Percentiles rank a stretch among this genome's conserved stretches.
phyloP scores from a whole-genome alignment of 441 rosid species.

The Geranium incanum region DNA sequence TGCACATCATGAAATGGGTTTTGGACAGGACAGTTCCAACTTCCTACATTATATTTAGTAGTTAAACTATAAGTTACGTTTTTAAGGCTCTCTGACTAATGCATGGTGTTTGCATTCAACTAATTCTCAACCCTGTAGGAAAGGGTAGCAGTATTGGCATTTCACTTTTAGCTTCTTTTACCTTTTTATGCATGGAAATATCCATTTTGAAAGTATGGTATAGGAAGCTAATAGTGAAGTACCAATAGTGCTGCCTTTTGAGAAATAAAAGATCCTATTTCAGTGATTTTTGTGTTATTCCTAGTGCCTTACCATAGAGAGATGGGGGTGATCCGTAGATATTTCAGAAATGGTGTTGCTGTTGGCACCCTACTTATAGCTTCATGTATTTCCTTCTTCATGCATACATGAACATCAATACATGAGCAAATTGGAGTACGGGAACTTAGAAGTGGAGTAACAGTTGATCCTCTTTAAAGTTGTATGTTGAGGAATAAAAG shows the following conservation, averaged over 20 bases:
- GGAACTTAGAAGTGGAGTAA: background rate
- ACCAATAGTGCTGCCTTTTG: constrained; percentile 1
- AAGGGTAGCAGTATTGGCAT: background rate
- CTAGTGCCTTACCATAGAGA: too few species aligned
- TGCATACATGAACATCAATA: too few species aligned
- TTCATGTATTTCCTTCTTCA: too few species aligned
- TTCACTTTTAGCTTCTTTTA: background rate
- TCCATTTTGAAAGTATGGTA: background rate
- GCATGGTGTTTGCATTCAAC: background rate
- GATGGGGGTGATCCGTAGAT: too few species aligned
- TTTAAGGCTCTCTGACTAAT: background rate
- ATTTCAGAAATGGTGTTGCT: too few species aligned
- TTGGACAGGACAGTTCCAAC: too few species aligned
- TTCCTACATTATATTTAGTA: background rate
- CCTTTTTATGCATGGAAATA: background rate
- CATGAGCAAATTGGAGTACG: background rate
- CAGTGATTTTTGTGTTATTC: too few species aligned
- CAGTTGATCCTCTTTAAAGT: background rate
- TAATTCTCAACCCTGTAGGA: background rate
- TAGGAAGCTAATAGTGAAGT: background rate
- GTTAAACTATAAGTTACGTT: background rate
- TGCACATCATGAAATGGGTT: background rate
- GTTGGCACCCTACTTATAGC: too few species aligned
- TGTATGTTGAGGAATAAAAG: background rate
- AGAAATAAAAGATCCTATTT: background rate